Conservation (phyloP, 768 basidiomycete genomes). For the Pleurotus sapidus region DNA sequence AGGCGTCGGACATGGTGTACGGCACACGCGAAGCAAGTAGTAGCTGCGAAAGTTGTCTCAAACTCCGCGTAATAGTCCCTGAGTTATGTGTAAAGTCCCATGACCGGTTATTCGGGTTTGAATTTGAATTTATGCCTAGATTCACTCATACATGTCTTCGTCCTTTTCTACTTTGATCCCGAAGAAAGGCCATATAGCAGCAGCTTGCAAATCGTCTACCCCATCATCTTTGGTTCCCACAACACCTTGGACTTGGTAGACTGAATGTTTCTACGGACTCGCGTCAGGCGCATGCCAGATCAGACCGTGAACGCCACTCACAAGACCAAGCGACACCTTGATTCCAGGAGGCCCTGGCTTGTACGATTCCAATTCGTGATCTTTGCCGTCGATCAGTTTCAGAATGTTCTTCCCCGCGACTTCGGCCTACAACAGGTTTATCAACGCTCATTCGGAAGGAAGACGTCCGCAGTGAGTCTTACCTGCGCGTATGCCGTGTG, state of each 20-base stretch:
- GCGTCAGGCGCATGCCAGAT: not conserved
- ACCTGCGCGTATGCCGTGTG: constrained; percentile 55
- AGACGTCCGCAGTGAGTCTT: too few relatives aligned
- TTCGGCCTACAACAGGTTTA: constrained; percentile 27
- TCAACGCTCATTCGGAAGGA: too few relatives aligned
- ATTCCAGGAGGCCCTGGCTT: constrained; percentile 47
- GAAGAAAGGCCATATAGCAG: constrained; percentile 42
- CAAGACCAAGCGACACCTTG: constrained; percentile 61
- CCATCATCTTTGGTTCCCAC: constrained; percentile 43
- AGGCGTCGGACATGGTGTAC: not conserved
- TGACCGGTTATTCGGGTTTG: too few relatives aligned
- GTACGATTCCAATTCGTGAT: constrained; percentile 41
- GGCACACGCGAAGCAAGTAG: not conserved
- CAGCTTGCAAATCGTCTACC: constrained; percentile 45
- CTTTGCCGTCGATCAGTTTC: constrained; percentile 32
- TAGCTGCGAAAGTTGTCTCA: not conserved
- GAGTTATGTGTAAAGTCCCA: too few relatives aligned
- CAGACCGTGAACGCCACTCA: constrained; percentile 22
- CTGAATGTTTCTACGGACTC: constrained; percentile 31
- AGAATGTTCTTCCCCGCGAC: constrained; percentile 57
- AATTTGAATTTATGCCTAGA: not conserved
- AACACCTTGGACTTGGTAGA: constrained; percentile 44
- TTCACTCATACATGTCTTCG: constrained; percentile 27
- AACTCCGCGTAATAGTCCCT: too few relatives aligned
- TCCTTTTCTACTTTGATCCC: constrained; percentile 37